Percentiles rank a stretch among this genome's conserved stretches.
Conservation (phyloP, 2,329 filamentous ascomycete genomes). For the Helotiales sp. region DNA sequence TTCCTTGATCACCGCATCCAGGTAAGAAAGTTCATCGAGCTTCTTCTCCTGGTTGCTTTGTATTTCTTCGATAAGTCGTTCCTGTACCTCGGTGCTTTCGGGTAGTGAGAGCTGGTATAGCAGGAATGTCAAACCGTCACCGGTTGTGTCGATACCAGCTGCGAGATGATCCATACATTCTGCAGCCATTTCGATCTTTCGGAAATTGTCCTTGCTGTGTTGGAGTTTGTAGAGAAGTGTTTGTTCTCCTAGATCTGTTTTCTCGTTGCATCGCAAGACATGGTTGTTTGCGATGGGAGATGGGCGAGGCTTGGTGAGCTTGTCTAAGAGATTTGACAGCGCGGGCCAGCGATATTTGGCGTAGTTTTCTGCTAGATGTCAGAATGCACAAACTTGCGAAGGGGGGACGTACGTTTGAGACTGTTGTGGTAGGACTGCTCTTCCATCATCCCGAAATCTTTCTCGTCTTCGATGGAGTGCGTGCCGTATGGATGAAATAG, state of each 20-base stretch:
- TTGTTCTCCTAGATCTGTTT: constrained; percentile 54
- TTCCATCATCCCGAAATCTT: constrained; percentile 70
- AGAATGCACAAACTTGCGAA: background rate
- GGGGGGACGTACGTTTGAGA: constrained; percentile 60
- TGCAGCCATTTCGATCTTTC: constrained; percentile 62
- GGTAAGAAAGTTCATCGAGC: constrained; percentile 59
- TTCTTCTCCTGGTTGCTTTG: constrained; percentile 45
- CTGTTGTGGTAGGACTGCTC: constrained; percentile 72
- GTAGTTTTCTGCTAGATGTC: constrained; percentile 52
- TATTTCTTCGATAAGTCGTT: constrained; percentile 58
- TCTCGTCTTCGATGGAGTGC: constrained; percentile 58
- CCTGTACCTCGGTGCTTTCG: constrained; percentile 56
- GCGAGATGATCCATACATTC: constrained; percentile 74
- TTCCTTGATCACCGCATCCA: constrained; percentile 68
- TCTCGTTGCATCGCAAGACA: constrained; percentile 57
- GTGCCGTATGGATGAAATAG: constrained; percentile 71
- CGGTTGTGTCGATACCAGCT: constrained; percentile 74
- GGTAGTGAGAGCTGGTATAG: constrained; percentile 74
- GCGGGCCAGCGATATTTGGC: constrained; percentile 78
- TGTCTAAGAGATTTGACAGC: constrained; percentile 95
- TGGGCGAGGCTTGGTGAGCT: constrained; percentile 68
- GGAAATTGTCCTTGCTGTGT: constrained; percentile 54
- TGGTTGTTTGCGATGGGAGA: constrained; percentile 61
- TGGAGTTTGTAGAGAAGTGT: constrained; percentile 64
- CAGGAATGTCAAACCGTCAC: constrained; percentile 71